Conservation (phyloP, 352 stramenopile genomes). For the Phytopythium cucurbitacearum region DNA sequence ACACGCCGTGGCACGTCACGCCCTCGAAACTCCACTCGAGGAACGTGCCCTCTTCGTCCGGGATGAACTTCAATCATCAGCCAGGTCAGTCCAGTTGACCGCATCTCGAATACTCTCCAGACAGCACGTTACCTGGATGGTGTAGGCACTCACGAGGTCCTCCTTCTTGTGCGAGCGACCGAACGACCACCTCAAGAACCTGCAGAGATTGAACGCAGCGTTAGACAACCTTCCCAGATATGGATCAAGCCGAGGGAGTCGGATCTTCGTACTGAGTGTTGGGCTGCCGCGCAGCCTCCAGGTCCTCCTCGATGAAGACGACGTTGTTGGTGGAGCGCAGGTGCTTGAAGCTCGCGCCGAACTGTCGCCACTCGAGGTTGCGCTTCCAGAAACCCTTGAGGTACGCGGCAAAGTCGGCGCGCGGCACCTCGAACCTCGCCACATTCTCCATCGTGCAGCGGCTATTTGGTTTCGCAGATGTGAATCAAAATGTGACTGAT, state of each 20-base stretch:
- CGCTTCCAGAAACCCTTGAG: slow-evolving; percentile 81
- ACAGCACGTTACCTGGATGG: slow-evolving; percentile 47
- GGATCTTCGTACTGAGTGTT: slow-evolving; percentile 47
- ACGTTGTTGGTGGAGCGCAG: slow-evolving; percentile 80
- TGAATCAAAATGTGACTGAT: too few relatives aligned
- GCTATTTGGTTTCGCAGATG: too few relatives aligned
- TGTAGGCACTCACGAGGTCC: slow-evolving; percentile 72
- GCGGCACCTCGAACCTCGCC: slow-evolving; percentile 50
- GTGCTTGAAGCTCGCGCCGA: slow-evolving; percentile 72
- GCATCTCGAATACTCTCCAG: neutral
- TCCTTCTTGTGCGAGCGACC: slow-evolving; percentile 64
- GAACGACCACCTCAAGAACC: slow-evolving; percentile 81
- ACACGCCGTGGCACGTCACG: slow-evolving; percentile 78
- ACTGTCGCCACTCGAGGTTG: slow-evolving; percentile 78
- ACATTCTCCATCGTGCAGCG: slow-evolving; percentile 13
- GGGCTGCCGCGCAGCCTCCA: slow-evolving; percentile 59
- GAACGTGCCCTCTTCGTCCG: slow-evolving; percentile 69
- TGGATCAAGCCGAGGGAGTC: neutral
- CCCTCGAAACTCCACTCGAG: slow-evolving; percentile 87
- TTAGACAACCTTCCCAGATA: neutral
- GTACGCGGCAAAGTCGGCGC: slow-evolving; percentile 65
- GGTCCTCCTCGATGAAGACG: slow-evolving; percentile 74
- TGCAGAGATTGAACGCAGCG: slow-evolving; percentile 6
- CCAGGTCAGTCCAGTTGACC: slow-evolving; percentile 1
- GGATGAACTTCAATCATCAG: slow-evolving; percentile 58